phyloP scores from a whole-genome alignment of 371 early-diverging fungal species.

The Mucor irregularis region DNA sequence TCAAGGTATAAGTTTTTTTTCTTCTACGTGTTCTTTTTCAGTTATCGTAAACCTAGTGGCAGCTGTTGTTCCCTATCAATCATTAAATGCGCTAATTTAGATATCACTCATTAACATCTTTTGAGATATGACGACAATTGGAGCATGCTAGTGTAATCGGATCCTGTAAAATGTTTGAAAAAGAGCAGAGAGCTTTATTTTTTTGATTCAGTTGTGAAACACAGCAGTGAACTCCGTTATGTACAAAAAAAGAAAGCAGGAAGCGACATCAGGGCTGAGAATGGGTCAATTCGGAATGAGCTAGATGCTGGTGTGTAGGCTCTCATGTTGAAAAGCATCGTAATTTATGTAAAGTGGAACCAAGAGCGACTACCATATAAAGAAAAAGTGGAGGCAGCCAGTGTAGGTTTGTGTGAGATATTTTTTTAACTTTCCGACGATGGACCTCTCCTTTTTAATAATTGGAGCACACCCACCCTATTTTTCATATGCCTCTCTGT shows the following conservation, averaged over 20 bases:
- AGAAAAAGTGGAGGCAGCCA: background rate
- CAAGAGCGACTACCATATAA: background rate
- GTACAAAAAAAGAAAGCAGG: background rate
- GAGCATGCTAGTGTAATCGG: slow-evolving; percentile 3
- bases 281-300: slow-evolving; percentile 3
- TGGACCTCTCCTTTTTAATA: background rate
- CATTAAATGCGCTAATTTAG: too few relatives aligned
- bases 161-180: slow-evolving; percentile 9
- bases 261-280: background rate
- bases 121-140: too few relatives aligned
- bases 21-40: too few relatives aligned
- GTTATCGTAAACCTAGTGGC: too few relatives aligned
- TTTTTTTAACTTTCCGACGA: background rate
- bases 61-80: too few relatives aligned
- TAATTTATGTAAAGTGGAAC: too few relatives aligned
- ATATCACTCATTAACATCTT: too few relatives aligned
- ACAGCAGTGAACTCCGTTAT: too few relatives aligned
- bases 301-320: too few relatives aligned
- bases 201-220: too few relatives aligned
- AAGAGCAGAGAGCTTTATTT: background rate
- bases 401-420: background rate
- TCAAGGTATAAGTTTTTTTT: too few relatives aligned
- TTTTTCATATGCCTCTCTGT: slow-evolving; percentile 16
- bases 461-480: background rate
- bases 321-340: too few relatives aligned